phyloP scores from a whole-genome alignment of 2,329 filamentous ascomycete species.

The Xylaria sp. region DNA sequence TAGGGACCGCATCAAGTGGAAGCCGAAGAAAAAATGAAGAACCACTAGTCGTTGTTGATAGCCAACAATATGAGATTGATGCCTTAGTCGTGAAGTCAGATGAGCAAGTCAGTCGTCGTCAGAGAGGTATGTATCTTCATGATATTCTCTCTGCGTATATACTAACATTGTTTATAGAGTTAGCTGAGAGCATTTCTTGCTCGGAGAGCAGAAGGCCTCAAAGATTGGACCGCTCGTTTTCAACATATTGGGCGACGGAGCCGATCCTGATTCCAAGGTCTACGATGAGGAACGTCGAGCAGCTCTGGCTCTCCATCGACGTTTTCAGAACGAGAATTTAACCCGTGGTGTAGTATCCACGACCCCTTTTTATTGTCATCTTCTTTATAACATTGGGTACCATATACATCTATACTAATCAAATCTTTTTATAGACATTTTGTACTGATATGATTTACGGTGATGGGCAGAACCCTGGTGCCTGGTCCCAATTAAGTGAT shows the following conservation, averaged over 20 bases:
- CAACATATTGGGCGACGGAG: neutral
- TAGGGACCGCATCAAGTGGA: no score
- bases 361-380: neutral
- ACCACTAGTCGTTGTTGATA: no score
- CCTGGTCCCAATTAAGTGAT: neutral
- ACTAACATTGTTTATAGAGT: neutral
- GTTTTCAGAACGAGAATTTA: neutral
- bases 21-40: no score
- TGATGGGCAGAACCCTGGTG: neutral
- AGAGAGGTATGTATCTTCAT: no score
- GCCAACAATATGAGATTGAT: no score
- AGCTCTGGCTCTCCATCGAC: neutral
- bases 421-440: neutral
- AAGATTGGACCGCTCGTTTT: neutral
- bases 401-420: neutral
- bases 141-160: no score
- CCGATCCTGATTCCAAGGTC: neutral
- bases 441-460: neutral
- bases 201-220: neutral
- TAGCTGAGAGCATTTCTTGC: neutral
- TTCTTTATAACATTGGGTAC: neutral
- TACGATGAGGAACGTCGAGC: neutral
- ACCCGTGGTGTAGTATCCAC: neutral
- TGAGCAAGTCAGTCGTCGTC: no score
- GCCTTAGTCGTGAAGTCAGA: no score